These are phyloP conservation scores for Cubamyces sp. DNA, from an alignment of 768 basidiomycete species.

Conservation along the genomic window DNA sequence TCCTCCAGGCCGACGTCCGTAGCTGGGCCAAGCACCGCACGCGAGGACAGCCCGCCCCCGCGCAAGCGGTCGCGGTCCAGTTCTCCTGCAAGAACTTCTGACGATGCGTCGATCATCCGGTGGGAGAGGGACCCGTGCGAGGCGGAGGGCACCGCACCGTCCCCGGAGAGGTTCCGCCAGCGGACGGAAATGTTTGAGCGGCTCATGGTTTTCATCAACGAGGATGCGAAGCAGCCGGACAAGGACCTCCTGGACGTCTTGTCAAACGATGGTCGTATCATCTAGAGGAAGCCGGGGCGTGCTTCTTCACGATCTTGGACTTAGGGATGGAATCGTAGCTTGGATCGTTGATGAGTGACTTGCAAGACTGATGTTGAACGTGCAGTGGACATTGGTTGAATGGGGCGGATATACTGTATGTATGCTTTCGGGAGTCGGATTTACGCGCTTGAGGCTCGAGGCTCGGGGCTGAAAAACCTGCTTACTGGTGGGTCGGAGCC, in stretches of 20 bases:
- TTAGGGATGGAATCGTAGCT: too few relatives aligned
- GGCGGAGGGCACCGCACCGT: slow-evolving; percentile 34
- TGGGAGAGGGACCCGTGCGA: slow-evolving; percentile 36
- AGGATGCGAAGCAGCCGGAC: slow-evolving; percentile 67
- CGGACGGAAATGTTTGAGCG: slow-evolving; percentile 72
- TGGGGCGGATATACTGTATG: too few relatives aligned
- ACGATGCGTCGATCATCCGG: slow-evolving; percentile 6
- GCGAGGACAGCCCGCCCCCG: slow-evolving; percentile 18
- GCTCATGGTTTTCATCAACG: slow-evolving; percentile 64
- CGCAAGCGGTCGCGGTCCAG: slow-evolving; percentile 47
- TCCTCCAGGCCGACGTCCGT: not conserved
- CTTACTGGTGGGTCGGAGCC: too few relatives aligned
- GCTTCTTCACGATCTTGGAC: not conserved
- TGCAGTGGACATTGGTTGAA: too few relatives aligned
- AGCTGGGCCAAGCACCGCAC: slow-evolving; percentile 32
- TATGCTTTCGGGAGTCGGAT: too few relatives aligned
- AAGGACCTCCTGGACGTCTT: slow-evolving; percentile 68
- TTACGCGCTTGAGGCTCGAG: too few relatives aligned
- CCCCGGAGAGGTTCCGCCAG: slow-evolving; percentile 58
- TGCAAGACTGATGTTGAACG: too few relatives aligned
- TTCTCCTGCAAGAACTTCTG: slow-evolving; percentile 1
- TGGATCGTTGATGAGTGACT: too few relatives aligned
- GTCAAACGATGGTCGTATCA: slow-evolving; percentile 36
- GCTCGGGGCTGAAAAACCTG: too few relatives aligned
- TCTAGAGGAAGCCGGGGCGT: not conserved